Base-by-base conservation (phyloP, 2,329 filamentous ascomycete species). In the Endoconidiophora laricicola region DNA sequence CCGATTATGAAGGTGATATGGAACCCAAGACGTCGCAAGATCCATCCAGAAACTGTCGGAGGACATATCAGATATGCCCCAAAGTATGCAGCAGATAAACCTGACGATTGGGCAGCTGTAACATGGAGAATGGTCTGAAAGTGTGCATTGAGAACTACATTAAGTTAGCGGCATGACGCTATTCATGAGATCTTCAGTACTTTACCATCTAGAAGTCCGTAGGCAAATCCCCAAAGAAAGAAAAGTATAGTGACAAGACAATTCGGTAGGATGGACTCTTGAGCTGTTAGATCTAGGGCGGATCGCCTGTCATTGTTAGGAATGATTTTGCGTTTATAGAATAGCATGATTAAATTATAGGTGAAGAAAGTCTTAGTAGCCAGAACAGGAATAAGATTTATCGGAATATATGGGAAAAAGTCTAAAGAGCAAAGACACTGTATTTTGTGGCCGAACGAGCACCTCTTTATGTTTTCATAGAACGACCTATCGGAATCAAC, bases 1-100 rank as follows among this genome's bases (percentile, higher is more conserved):
- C 49, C 78, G 57, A 74, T 71, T 58, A 84, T 82, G 61, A 84
- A 83, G 33, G 79, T 79, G 51, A 73, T 72, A 48, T 78, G 73
- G 62, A 81, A 83, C 14, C 80, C 79, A 57, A 70, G 81, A 54
- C 71, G 71, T 29, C 79, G 74, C 10, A 84, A 69, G 57, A 83
- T 68, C 65, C 67, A 73, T 50, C 62, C 63, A 2, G 63, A 65
- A 49, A 67, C 58, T 16, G 64, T 60, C 4, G 66, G 57, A n/a
- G 60, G 58, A 24, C 57, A 64, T 23, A 69, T 56, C 48, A 63
- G 60, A 56, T 67, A 68, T 49, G 64, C 65, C 39, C 70, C 71
- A 50, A 74, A 74, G 58, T 74, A 74, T 37, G 71, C 70, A 2
- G 69, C 65, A 39, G 71, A 69, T 14, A 73, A 62, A 43, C 71